Conservation (phyloP, 169 alveolate genomes). For the Plasmodium falciparum region DNA sequence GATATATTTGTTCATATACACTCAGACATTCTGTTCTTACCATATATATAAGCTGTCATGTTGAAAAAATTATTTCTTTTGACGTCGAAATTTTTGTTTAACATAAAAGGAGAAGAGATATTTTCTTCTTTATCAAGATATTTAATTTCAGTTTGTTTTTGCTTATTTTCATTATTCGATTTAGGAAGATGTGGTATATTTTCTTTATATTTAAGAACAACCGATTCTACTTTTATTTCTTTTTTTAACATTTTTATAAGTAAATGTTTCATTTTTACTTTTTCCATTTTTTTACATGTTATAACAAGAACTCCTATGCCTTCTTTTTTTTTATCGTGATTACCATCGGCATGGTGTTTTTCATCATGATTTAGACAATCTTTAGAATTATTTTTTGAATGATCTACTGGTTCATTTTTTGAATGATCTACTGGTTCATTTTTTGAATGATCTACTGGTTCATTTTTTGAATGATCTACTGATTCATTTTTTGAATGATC, state of each 20-base stretch:
- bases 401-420: neutral
- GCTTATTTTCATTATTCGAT: conserved; percentile 2
- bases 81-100: conserved; percentile 35
- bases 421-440: no score
- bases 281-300: conserved; percentile 64
- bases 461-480: neutral
- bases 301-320: conserved; percentile 66
- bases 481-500: neutral
- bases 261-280: conserved; percentile 40
- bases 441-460: no score
- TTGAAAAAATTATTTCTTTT: conserved; percentile 49
- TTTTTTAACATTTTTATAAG: conserved; percentile 52
- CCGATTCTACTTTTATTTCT: conserved; percentile 53
- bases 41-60: conserved; percentile 70
- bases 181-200: neutral
- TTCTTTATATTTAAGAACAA: conserved; percentile 31
- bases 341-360: no score
- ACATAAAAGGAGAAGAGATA: neutral
- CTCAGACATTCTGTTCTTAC: conserved; percentile 2
- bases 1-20: neutral
- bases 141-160: conserved; percentile 23
- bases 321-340: conserved; percentile 22
- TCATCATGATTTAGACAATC: neutral
- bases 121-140: conserved; percentile 7
- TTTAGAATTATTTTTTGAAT: neutral